Percentiles rank a stretch among this genome's conserved stretches.
Conservation (phyloP, 805 yeast species). For the Schwanniomyces sp. region DNA sequence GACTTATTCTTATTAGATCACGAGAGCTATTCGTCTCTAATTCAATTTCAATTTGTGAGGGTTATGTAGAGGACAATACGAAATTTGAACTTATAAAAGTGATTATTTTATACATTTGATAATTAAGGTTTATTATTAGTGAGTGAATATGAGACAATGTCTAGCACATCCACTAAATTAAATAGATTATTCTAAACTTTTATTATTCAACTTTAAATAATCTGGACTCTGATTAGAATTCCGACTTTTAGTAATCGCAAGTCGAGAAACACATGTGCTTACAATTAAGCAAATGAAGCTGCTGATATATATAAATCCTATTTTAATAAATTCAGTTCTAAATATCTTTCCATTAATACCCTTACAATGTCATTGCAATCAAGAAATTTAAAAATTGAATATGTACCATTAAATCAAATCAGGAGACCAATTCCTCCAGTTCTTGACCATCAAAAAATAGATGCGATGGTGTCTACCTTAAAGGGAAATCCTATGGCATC, state of each 20-base stretch:
- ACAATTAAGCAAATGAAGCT: not conserved
- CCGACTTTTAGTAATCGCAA: not conserved
- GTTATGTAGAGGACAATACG: no score
- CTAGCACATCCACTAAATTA: no score
- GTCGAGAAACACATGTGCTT: not conserved
- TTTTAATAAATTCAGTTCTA: not conserved
- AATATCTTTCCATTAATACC: no score
- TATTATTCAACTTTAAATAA: not conserved
- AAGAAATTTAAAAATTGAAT: conserved; percentile 50
- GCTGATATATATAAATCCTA: not conserved
- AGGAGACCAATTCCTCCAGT: conserved; percentile 86
- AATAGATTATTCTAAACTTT: no score
- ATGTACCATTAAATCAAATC: conserved; percentile 66
- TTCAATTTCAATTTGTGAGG: no score
- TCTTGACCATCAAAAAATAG: conserved; percentile 69
- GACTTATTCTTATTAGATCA: no score
- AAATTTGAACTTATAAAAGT: no score
- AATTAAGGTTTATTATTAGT: no score
- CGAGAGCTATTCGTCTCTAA: no score
- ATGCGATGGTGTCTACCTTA: conserved; percentile 73
- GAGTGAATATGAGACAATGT: no score
- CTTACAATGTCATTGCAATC: conserved; percentile 68
- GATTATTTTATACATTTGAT: no score
- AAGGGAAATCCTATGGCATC: conserved; percentile 65
- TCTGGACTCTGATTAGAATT: not conserved